Conservation (phyloP, 2,329 filamentous ascomycete species). For the Hymenotorrendiella dingleyae region DNA sequence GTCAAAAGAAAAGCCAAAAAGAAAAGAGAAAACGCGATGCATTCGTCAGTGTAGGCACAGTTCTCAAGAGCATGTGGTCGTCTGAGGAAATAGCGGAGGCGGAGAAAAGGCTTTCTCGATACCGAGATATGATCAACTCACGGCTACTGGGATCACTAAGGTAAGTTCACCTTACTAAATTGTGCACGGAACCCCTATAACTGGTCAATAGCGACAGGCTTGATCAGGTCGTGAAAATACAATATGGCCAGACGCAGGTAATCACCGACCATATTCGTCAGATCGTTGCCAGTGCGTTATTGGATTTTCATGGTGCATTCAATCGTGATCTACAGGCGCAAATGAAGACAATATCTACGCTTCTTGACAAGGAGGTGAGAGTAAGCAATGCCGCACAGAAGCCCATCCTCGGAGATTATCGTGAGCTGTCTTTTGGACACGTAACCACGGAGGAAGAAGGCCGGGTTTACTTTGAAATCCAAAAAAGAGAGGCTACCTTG, state of each 20-base stretch:
- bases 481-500: not conserved
- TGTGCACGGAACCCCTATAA: not conserved
- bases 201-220: not conserved
- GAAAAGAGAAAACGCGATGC: not conserved
- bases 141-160: not conserved
- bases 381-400: not conserved
- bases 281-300: not conserved
- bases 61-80: slow-evolving; percentile 1
- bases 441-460: not conserved
- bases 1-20: not conserved
- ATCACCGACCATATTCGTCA: not conserved
- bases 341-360: not conserved
- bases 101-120: not conserved
- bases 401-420: not conserved
- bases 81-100: not conserved
- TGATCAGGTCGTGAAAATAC: not conserved
- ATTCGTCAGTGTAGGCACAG: not conserved
- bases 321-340: not conserved
- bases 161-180: not conserved
- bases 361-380: not conserved
- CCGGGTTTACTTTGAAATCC: not conserved
- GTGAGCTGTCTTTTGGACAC: not conserved
- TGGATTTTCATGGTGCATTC: not conserved
- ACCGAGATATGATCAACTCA: not conserved
- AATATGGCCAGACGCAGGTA: not conserved